Percentiles rank a stretch among this genome's conserved stretches.
Evolutionary conservation across 2,329 filamentous ascomycete genomes (phyloP).

Genomic region (Pseudocercospora fuligena): DNA sequence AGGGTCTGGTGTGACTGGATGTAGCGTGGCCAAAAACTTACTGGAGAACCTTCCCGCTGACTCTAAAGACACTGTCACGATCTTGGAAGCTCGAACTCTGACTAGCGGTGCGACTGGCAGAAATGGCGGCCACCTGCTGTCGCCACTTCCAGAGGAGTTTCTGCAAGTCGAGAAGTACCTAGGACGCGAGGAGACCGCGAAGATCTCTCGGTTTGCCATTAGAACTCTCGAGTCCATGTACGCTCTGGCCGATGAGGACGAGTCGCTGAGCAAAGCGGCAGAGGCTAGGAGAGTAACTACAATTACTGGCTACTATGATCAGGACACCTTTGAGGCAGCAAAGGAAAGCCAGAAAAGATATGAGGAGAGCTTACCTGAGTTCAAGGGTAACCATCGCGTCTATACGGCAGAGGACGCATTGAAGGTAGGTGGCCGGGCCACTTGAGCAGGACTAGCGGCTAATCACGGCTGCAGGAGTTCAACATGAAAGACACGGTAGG

Average conservation of each 20-base stretch:
- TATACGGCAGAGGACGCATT: slow-evolving; percentile 22
- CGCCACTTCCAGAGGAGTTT: slow-evolving; percentile 28
- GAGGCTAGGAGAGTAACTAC: slow-evolving; percentile 24
- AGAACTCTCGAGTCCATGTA: slow-evolving; percentile 26
- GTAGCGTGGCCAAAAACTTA: slow-evolving; percentile 27
- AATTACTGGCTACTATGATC: slow-evolving; percentile 23
- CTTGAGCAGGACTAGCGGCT: neutral
- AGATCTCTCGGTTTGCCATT: slow-evolving; percentile 27
- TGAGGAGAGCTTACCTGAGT: slow-evolving; percentile 25
- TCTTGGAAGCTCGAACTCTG: slow-evolving; percentile 26
- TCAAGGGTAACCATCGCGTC: slow-evolving; percentile 19
- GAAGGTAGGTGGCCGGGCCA: slow-evolving; percentile 5
- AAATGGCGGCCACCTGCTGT: slow-evolving; percentile 29
- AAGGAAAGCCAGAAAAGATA: slow-evolving; percentile 20
- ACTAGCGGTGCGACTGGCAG: slow-evolving; percentile 28
- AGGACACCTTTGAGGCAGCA: slow-evolving; percentile 21
- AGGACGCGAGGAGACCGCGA: slow-evolving; percentile 24
- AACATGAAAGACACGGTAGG: slow-evolving; percentile 27
- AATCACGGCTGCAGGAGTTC: slow-evolving; percentile 12
- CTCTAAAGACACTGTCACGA: slow-evolving; percentile 16
- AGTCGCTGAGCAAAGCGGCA: slow-evolving; percentile 17
- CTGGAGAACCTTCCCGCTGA: slow-evolving; percentile 13
- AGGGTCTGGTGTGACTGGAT: slow-evolving; percentile 28
- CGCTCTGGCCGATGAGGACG: slow-evolving; percentile 18
- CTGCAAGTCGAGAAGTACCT: slow-evolving; percentile 17